Evolutionary conservation across 1,284 basidiomycete genomes (phyloP).

Genomic region (Ceratobasidium sp.): DNA sequence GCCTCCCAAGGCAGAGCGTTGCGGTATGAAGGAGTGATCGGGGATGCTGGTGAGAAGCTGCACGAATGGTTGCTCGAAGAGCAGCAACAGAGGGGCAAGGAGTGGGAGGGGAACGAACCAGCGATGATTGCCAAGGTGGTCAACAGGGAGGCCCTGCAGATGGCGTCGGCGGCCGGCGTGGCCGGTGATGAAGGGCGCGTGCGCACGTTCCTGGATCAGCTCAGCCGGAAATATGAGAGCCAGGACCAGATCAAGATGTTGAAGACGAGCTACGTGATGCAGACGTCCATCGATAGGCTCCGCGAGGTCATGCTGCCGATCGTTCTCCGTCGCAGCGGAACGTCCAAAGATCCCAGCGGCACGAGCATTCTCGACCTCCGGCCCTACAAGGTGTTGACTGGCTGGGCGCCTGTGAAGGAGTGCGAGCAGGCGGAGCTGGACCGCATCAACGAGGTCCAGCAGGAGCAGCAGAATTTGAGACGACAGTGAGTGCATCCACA

Average conservation of each 20-base stretch:
- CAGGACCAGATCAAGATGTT: conserved; percentile 16
- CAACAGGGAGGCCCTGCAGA: no score
- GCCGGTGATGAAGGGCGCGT: not conserved
- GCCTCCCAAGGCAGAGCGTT: not conserved
- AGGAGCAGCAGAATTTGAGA: not conserved
- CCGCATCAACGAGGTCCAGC: conserved; percentile 9
- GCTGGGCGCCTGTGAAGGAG: not conserved
- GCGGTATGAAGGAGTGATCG: conserved; percentile 24
- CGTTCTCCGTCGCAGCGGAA: conserved; percentile 5
- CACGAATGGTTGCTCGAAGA: not conserved
- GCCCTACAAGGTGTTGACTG: not conserved
- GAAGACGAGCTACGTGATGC: not conserved
- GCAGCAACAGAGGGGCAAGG: not conserved
- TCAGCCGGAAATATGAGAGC: conserved; percentile 10
- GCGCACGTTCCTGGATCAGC: not conserved
- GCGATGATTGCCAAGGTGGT: no score
- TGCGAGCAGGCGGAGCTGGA: conserved; percentile 1
- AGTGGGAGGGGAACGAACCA: no score
- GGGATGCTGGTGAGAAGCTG: conserved; percentile 48
- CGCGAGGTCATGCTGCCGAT: not conserved
- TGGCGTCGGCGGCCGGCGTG: not conserved
- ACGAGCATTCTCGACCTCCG: not conserved
- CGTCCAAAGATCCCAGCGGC: not conserved
- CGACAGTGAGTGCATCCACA: not conserved
- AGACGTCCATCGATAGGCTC: not conserved